Evolutionary conservation across 2,329 filamentous ascomycete species (phyloP), one percentile per base, ranked within the genome.

Genomic region (Laburnicola sp.): DNA sequence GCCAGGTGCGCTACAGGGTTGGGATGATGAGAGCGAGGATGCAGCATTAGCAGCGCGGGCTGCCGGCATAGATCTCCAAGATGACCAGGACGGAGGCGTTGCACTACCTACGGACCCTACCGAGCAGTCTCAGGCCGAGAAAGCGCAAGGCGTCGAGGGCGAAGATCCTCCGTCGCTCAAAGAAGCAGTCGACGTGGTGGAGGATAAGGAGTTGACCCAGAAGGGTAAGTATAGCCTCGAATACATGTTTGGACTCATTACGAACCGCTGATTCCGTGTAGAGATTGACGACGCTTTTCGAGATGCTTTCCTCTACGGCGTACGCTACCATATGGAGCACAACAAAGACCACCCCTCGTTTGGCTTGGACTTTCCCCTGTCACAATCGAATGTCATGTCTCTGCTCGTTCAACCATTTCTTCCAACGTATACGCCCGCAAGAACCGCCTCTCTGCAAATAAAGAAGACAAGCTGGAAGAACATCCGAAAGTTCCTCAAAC

Each of bases 381-480:
- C 82, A 23, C 84, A 85, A 40, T 87, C 86, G 0, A 78, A 80
- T 23, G 75, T 87, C 62, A 84, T 88, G 66, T 79, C 84, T 6
- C 82, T 79, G 47, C 76, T 88, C 48, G 79, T 87, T 21, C 82
- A 86, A n/a, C 86, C 86, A 1, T 86, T 84, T 60, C 77, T 88
- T 2, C 85, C 85, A 2, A 78, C 82, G 21, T 80, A 79, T 64
- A 82, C 78, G 8, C 73, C 82, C 4, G 75, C 79, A 21, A 78
- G 84, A 62, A 76, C 77, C 2, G 80, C 80, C 49, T 82, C 77
- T 53, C 80, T 85, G 45, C 82, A 85, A 57, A 86, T 88, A 69
- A 88, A 87, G 64, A 88, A 87, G 71, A 85, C 84, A 2, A 85
- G 81, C 54, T 87, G 83, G 82, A 88, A 88, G 72, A 87, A 82